Evolutionary conservation across 306 rosid species (phyloP).

Genomic region (Begonia loranthoides): DNA sequence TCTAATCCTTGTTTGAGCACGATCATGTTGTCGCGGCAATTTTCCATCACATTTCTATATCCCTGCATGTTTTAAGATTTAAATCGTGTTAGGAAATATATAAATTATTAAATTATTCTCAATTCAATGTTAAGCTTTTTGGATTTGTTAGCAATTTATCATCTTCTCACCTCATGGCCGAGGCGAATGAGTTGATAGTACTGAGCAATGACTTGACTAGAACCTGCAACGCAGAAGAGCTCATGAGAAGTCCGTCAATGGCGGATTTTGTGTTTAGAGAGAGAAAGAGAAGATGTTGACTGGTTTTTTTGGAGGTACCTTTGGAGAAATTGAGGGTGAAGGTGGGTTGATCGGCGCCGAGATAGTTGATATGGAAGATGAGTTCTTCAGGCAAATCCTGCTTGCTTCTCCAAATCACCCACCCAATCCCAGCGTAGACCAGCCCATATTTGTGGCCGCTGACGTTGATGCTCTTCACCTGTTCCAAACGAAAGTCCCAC

Average conservation of each 20-base stretch:
- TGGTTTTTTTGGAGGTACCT: conserved; percentile 25
- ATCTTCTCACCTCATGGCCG: conserved; percentile 54
- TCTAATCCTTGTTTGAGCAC: conserved; percentile 69
- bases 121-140: too few species aligned
- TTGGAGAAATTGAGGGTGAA: conserved; percentile 96
- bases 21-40: conserved; percentile 74
- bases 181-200: conserved; percentile 82
- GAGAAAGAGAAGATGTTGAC: neutral
- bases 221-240: conserved; percentile 40
- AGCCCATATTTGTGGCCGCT: conserved; percentile 93
- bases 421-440: conserved; percentile 87
- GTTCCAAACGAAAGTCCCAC: conserved; percentile 78
- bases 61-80: conserved; percentile 28
- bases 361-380: conserved; percentile 91
- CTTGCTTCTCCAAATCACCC: conserved; percentile 82
- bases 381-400: conserved; percentile 87
- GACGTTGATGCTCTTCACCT: conserved; percentile 89
- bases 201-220: conserved; percentile 92
- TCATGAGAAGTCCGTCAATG: too few species aligned
- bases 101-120: too few species aligned
- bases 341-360: conserved; percentile 93
- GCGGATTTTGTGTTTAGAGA: neutral
- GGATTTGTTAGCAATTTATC: neutral
- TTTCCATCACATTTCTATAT: conserved; percentile 75
- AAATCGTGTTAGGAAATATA: neutral